Percentiles rank a stretch among this genome's conserved stretches.
Evolutionary conservation across 2,329 filamentous ascomycete genomes (phyloP).

Genomic region (Aureobasidium sp.): DNA sequence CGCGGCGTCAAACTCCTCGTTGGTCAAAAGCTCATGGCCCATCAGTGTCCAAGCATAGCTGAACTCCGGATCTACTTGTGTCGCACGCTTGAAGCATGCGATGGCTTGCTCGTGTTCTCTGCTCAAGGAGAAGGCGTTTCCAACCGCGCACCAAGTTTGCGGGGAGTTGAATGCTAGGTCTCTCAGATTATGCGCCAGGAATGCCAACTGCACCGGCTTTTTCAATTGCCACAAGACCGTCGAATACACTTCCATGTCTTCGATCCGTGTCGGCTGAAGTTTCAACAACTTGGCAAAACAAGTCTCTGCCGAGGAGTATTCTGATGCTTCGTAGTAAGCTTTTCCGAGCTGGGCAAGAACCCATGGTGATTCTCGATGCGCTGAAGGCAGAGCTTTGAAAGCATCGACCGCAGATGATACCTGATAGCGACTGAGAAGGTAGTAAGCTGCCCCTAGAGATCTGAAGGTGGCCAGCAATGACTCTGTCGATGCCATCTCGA

Average conservation of each 20-base stretch:
- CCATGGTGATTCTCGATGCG: slow-evolving; percentile 87
- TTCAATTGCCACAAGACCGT: slow-evolving; percentile 99
- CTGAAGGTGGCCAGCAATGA: slow-evolving; percentile 74
- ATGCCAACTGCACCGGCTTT: slow-evolving; percentile 82
- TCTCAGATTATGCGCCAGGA: slow-evolving; percentile 82
- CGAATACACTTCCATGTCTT: slow-evolving; percentile 97
- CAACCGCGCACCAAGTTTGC: slow-evolving; percentile 91
- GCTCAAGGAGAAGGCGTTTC: slow-evolving; percentile 88
- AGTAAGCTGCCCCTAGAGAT: slow-evolving; percentile 75
- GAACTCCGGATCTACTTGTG: slow-evolving; percentile 81
- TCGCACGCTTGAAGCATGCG: slow-evolving; percentile 88
- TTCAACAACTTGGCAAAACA: slow-evolving; percentile 74
- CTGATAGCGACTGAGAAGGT: slow-evolving; percentile 69
- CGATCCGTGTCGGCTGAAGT: slow-evolving; percentile 71
- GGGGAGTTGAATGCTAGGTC: slow-evolving; percentile 83
- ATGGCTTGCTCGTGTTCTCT: slow-evolving; percentile 92
- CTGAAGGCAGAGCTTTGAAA: slow-evolving; percentile 61
- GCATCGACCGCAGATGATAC: slow-evolving; percentile 69
- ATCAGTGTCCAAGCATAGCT: slow-evolving; percentile 94
- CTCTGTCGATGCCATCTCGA: slow-evolving; percentile 63
- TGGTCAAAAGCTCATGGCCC: slow-evolving; percentile 89
- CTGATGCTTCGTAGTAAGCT: slow-evolving; percentile 82
- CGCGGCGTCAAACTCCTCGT: slow-evolving; percentile 96
- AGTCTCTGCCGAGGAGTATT: slow-evolving; percentile 79
- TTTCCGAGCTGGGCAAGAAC: slow-evolving; percentile 85